Percentiles rank a stretch among this genome's conserved stretches.
These are phyloP conservation scores for Aureobasidium sp. DNA, from an alignment of 2,329 filamentous ascomycete genomes.

Conservation along the genomic window DNA sequence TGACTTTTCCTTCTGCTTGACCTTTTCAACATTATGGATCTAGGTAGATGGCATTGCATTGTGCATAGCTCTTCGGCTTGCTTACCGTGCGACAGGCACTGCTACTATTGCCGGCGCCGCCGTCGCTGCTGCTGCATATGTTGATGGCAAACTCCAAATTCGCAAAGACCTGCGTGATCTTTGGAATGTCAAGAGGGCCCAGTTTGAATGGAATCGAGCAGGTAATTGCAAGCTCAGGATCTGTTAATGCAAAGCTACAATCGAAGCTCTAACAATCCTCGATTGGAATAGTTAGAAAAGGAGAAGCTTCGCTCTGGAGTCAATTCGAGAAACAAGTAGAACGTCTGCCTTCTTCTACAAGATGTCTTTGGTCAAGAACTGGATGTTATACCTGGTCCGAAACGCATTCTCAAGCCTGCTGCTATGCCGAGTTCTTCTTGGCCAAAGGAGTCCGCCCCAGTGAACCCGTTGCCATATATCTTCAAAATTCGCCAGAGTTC, in stretches of 20 bases:
- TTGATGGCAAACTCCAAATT: constrained; percentile 64
- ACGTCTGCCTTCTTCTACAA: constrained; percentile 29
- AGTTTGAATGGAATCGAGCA: constrained; percentile 42
- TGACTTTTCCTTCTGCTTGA: neutral
- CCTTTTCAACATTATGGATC: neutral
- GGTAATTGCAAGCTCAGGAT: constrained; percentile 29
- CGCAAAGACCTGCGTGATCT: constrained; percentile 52
- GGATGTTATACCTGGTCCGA: constrained; percentile 55
- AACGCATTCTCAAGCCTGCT: constrained; percentile 49
- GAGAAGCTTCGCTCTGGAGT: constrained; percentile 58
- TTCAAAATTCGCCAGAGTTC: constrained; percentile 32
- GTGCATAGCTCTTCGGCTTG: neutral
- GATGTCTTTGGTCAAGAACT: constrained; percentile 61
- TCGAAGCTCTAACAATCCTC: neutral
- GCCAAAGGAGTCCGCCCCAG: constrained; percentile 28
- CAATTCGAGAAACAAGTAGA: constrained; percentile 50
- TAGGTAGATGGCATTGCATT: neutral
- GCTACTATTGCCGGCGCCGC: constrained; percentile 21
- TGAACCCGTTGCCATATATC: constrained; percentile 29
- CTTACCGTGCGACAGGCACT: neutral
- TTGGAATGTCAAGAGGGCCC: constrained; percentile 35
- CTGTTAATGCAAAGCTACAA: neutral
- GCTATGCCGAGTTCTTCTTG: constrained; percentile 57
- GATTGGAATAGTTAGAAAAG: constrained; percentile 36
- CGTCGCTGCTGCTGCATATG: constrained; percentile 47